Base-by-base conservation (phyloP, 2,329 filamentous ascomycete species). In the Aspergillus neoniger region DNA sequence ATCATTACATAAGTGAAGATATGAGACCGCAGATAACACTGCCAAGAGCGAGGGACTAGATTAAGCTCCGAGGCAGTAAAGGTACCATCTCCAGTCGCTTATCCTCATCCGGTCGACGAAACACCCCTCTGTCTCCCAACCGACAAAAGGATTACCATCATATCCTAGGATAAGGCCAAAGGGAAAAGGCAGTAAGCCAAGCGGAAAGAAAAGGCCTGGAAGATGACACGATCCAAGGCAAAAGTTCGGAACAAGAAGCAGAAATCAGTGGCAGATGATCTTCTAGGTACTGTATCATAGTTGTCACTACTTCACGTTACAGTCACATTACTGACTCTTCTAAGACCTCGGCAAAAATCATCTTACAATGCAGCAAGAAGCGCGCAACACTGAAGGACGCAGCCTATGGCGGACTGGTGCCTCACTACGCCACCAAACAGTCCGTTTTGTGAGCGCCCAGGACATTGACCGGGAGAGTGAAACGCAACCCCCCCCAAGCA, bases 361-460 rank as follows among this genome's bases (percentile, higher is more conserved):
- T 28, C 64, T 77, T 58, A 83, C 82, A 1, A 78, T 88, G 72
- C 78, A 80, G 63, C 82, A 88, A 65, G 85, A 86, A 73, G 85
- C 85, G 38, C 80, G 79, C 21, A 86, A 85, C 67, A 86, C 84
- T 12, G 83, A 82, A 69, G 78, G 75, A 17, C 81, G 84, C 65
- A 77, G 76, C 30, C 71, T 77, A 49, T 82, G 81, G 73, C 78
- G 80, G 58, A 72, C 79, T 3, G 79, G 80, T 62, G 74, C 76
- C 53, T 81, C 81, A 64, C 77, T 89, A 53, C 81, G 87, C 60
- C 76, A 88, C 66, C 79, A 82, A 57, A 77, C 77, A 23, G 80
- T 90, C 54, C 72, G 75, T 2, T 90, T 90, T 69, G 81, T 90
- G 61, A 87, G 85, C 69, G 86, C 85, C 36, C 85, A 85, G 21